Percentiles rank a stretch among this genome's conserved stretches.
Evolutionary conservation across 2,329 filamentous ascomycete genomes (phyloP).

Genomic region (Microsporum canis): DNA sequence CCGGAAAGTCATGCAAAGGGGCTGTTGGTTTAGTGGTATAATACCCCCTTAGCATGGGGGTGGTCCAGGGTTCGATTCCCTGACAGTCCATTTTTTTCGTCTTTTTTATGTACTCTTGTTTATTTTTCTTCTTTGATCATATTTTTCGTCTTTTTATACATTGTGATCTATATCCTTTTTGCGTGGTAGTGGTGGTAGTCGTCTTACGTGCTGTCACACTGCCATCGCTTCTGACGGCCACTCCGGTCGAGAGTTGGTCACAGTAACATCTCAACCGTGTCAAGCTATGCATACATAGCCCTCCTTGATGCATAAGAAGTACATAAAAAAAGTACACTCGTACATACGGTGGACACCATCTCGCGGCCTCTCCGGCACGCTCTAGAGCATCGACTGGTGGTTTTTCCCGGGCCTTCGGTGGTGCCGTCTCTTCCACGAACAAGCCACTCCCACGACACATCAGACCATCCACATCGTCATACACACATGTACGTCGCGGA

Average conservation of each 20-base stretch:
- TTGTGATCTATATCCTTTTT: not conserved
- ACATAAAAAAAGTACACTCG: not conserved
- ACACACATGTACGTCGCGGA: not conserved
- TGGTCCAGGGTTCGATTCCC: constrained; percentile 1
- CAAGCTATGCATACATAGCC: not conserved
- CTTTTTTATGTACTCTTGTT: not conserved
- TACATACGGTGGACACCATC: too few relatives aligned
- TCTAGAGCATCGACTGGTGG: too few relatives aligned
- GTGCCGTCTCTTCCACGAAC: too few relatives aligned
- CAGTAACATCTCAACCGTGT: not conserved
- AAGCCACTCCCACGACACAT: too few relatives aligned
- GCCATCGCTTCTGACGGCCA: not conserved
- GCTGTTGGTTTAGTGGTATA: not conserved
- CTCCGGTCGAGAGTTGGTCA: not conserved
- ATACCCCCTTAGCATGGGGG: constrained; percentile 1
- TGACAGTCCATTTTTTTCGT: not conserved
- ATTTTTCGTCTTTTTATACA: not conserved
- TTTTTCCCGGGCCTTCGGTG: too few relatives aligned
- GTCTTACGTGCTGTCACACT: not conserved
- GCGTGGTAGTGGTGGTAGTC: not conserved
- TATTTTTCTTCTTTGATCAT: not conserved
- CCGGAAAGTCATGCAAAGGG: not conserved
- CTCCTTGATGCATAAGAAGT: not conserved
- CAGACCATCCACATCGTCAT: not conserved
- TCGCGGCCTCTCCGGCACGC: too few relatives aligned